Evolutionary conservation across 2,329 filamentous ascomycete species (phyloP).

Genomic region (Diaporthe ilicicola): DNA sequence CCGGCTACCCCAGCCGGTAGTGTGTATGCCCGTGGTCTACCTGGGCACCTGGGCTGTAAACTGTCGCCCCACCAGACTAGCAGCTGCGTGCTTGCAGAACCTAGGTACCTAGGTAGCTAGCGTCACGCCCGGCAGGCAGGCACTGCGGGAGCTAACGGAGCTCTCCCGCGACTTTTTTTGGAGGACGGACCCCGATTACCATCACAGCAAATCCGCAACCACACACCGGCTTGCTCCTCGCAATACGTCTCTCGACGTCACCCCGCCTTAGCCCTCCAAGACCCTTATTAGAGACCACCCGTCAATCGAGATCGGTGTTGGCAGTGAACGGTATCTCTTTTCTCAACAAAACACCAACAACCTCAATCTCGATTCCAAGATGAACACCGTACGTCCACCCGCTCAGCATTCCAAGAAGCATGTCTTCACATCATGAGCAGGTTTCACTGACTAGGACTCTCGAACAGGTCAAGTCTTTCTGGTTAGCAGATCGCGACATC

Average conservation of each 20-base stretch:
- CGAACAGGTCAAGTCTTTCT: conserved; percentile 70
- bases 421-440: not conserved
- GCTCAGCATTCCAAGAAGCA: not conserved
- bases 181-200: not conserved
- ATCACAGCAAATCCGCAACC: not conserved
- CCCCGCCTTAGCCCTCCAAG: not conserved
- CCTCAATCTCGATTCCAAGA: conserved; percentile 41
- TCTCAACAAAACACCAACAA: not conserved
- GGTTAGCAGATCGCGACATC: conserved; percentile 48
- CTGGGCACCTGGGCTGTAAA: not conserved
- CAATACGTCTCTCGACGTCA: not conserved
- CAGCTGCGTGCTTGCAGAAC: conserved; percentile 5
- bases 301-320: not conserved
- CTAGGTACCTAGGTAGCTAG: too few relatives aligned
- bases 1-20: not conserved
- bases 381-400: conserved; percentile 62
- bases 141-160: conserved; percentile 20
- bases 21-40: too few relatives aligned
- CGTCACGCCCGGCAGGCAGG: conserved; percentile 11
- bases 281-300: not conserved
- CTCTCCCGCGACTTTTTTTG: conserved; percentile 16
- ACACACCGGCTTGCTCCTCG: not conserved
- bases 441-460: conserved; percentile 20
- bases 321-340: too few relatives aligned
- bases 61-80: not conserved